Base-by-base conservation (phyloP, 2,329 filamentous ascomycete species). In the Trichoderma sp. region DNA sequence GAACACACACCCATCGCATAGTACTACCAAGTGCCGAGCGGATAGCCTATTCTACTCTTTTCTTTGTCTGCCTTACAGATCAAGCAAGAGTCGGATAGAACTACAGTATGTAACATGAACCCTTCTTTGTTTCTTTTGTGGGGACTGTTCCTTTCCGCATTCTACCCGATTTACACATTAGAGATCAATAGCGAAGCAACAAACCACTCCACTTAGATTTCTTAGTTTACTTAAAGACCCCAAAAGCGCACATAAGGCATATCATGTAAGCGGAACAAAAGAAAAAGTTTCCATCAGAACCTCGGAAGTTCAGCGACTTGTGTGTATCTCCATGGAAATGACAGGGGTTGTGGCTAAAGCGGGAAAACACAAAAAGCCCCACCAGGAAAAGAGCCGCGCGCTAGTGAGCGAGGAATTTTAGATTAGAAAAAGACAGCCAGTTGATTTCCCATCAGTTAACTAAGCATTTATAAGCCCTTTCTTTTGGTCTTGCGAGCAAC, bases 381-480 rank as follows among this genome's bases (percentile, higher is more conserved):
- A 56, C 62, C 11, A 56, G 16, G 13, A 43, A 43, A 21, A 65
- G 19, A 65, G 33, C 62, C 62, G 62, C 62, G 16, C 49, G 49
- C 62, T 33, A 49, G 14, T 43, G 16, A 43, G 40, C 19, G 24
- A 56, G 55, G 35, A 43, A 33, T 43, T 5, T 35, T 35, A 35
- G 33, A 35, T 35, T 35, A 56, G 16, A 31, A 56, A 13, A 11
- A 24, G 16, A 1, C 59, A 35, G n/a, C n/a, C 16, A 24, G 10
- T 21, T 21, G 47, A 49, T 65, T 65, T 31, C 16, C 52, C 40
- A 65, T 56, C 52, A 0, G 62, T n/a, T 57, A 65, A 65, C 43
- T 65, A 40, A 65, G 62, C 62, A 65, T 65, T 65, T 56, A 65
- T 65, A 65, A 65, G 55, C 62, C 40, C 24, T 16, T 2, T 33